Evolutionary conservation across 176 grass and related monocot genomes (phyloP).

Genomic region (Areca catechu): DNA sequence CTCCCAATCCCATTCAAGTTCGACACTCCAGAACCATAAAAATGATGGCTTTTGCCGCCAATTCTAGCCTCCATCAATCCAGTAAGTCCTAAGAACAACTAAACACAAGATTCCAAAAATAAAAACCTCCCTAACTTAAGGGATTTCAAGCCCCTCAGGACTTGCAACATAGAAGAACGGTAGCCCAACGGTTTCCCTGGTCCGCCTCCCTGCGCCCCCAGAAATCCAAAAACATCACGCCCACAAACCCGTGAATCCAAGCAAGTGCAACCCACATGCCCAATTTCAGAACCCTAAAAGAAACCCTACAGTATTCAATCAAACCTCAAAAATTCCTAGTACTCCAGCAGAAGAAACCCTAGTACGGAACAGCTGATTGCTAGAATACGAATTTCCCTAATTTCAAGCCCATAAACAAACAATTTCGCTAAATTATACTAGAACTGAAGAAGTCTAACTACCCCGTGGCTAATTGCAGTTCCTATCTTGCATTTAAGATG

Average conservation of each 20-base stretch:
- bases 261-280: constrained; percentile 90
- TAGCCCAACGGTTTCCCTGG: constrained; percentile 20
- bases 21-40: constrained; percentile 46
- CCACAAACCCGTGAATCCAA: constrained; percentile 79
- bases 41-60: constrained; percentile 41
- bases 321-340: not conserved
- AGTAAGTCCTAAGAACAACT: constrained; percentile 16
- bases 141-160: not conserved
- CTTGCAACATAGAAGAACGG: not conserved
- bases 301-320: not conserved
- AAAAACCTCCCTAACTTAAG: constrained; percentile 2
- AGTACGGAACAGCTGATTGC: not conserved
- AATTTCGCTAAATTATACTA: not conserved
- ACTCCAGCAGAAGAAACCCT: not conserved
- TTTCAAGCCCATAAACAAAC: not conserved
- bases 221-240: constrained; percentile 71
- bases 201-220: constrained; percentile 45
- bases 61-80: constrained; percentile 54
- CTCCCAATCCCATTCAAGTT: constrained; percentile 27
- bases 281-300: constrained; percentile 18
- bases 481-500: too few species aligned
- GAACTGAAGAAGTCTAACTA: not conserved
- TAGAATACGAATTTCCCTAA: not conserved
- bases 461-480: not conserved
- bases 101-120: not conserved